Conservation (phyloP, 441 rosid genomes). For the Jatropha multifida region DNA sequence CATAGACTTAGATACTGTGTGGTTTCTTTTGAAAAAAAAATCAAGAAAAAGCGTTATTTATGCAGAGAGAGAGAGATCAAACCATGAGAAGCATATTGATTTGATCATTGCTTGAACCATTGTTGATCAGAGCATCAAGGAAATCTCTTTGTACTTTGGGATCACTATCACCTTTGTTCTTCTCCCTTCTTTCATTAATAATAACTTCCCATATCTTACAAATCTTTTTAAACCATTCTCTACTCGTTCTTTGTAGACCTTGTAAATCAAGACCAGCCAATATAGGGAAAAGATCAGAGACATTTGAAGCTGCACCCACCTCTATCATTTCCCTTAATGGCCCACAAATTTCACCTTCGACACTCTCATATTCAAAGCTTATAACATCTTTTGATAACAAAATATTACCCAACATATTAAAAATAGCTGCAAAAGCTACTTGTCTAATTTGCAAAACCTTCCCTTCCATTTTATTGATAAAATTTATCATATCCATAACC, state of each 20-base stretch:
- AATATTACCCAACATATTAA: slow-evolving; percentile 23
- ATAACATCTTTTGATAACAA: slow-evolving; percentile 28
- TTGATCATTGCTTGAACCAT: slow-evolving; percentile 17
- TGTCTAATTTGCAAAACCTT: slow-evolving; percentile 18
- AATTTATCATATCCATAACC: slow-evolving; percentile 6
- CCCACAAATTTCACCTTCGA: slow-evolving; percentile 2
- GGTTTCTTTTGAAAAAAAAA: neutral
- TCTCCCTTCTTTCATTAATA: slow-evolving; percentile 18
- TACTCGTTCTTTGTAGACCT: slow-evolving; percentile 15
- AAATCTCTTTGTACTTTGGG: neutral
- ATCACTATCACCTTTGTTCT: neutral
- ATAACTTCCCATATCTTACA: slow-evolving; percentile 8
- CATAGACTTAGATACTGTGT: too few relatives aligned
- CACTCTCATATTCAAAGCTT: slow-evolving; percentile 14
- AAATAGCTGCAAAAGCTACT: slow-evolving; percentile 12
- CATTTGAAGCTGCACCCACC: slow-evolving; percentile 17
- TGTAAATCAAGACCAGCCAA: slow-evolving; percentile 25
- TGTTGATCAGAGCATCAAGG: slow-evolving; percentile 14
- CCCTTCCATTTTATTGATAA: slow-evolving; percentile 23
- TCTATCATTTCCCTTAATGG: slow-evolving; percentile 19
- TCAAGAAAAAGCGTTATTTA: neutral
- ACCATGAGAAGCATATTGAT: slow-evolving; percentile 24
- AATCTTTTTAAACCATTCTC: neutral
- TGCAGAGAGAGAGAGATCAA: slow-evolving; percentile 3
- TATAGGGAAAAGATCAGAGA: slow-evolving; percentile 28